phyloP scores from a whole-genome alignment of 371 early-diverging fungal genomes.

The Rhizopus microsporus region DNA sequence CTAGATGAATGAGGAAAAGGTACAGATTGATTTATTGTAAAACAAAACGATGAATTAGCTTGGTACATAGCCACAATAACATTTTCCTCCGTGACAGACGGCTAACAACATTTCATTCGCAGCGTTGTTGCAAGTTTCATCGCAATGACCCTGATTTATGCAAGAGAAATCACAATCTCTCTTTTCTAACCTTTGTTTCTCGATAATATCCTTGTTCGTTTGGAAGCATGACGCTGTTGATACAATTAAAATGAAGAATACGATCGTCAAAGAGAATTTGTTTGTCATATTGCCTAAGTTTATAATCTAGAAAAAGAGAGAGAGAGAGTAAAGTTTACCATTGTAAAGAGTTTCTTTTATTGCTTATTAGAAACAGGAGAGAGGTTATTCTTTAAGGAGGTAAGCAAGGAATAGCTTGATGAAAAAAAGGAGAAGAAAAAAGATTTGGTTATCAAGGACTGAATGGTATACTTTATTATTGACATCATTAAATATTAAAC shows the following conservation, averaged over 20 bases:
- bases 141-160: not conserved
- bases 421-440: no score
- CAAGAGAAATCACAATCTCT: constrained; percentile 12
- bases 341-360: no score
- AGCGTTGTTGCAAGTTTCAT: not conserved
- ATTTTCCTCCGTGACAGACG: constrained; percentile 7
- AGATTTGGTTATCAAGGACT: no score
- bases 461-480: no score
- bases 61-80: constrained; percentile 14
- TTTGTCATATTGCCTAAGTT: no score
- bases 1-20: not conserved
- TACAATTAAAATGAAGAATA: not conserved
- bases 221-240: constrained; percentile 3
- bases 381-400: no score
- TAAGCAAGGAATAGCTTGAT: no score
- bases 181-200: constrained; percentile 9
- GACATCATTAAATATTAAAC: no score
- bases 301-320: no score
- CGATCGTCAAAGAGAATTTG: no score
- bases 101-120: not conserved
- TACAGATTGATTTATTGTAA: not conserved
- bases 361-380: no score
- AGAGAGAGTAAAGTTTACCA: no score
- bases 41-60: not conserved
- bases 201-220: not conserved